phyloP scores from a whole-genome alignment of 169 alveolate species.

The Besnoitia besnoiti region DNA sequence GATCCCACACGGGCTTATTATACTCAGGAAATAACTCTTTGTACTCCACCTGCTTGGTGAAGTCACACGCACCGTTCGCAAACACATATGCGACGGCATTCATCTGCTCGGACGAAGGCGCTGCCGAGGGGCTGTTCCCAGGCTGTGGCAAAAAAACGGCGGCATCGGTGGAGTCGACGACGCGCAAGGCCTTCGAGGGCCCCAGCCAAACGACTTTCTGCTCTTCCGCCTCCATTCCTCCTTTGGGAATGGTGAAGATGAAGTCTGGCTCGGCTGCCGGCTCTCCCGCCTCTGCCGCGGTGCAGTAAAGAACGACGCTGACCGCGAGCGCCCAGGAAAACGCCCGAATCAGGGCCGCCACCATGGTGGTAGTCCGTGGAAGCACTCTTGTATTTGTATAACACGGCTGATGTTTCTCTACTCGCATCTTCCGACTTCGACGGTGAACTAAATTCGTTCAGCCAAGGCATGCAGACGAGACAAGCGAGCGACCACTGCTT shows the following conservation, averaged over 20 bases:
- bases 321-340: not conserved
- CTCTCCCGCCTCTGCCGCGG: not conserved
- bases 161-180: not conserved
- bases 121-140: not conserved
- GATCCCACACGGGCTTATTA: not conserved
- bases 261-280: not conserved
- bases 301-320: not conserved
- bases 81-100: not conserved
- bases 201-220: not conserved
- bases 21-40: not conserved
- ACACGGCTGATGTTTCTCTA: too few species aligned
- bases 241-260: not conserved
- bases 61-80: slow-evolving; percentile 11
- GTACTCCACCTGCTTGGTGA: not conserved
- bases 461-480: too few species aligned
- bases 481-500: too few species aligned
- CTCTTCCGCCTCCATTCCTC: not conserved
- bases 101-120: too few species aligned
- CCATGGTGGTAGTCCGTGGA: too few species aligned
- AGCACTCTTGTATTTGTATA: too few species aligned
- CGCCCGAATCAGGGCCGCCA: too few species aligned
- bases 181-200: not conserved
- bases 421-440: too few species aligned
- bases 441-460: too few species aligned
- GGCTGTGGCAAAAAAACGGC: not conserved